Evolutionary conservation across 2,329 filamentous ascomycete genomes (phyloP).

Genomic region (Colletotrichum gigasporum): DNA sequence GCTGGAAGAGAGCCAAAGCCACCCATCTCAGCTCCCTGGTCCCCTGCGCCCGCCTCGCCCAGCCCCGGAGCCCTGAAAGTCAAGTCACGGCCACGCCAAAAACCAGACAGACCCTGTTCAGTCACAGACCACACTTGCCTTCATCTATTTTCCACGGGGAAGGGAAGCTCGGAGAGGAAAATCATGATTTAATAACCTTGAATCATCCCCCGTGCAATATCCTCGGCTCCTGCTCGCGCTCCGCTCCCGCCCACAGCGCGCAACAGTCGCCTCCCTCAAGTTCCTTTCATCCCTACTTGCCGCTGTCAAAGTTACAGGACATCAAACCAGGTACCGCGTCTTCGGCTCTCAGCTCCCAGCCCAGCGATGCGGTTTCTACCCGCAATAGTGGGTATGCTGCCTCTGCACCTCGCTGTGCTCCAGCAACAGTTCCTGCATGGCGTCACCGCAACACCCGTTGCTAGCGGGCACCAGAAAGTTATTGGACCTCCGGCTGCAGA

Average conservation of each 20-base stretch:
- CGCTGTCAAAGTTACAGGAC: constrained; percentile 6
- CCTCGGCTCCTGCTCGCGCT: too few relatives aligned
- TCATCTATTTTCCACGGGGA: constrained; percentile 20
- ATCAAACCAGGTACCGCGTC: not conserved
- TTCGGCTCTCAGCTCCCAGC: too few relatives aligned
- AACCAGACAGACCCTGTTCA: constrained; percentile 13
- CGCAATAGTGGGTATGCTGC: constrained; percentile 31
- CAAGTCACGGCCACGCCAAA: constrained; percentile 17
- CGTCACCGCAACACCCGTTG: constrained; percentile 30
- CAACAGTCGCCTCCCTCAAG: not conserved
- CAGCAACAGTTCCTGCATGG: constrained; percentile 31
- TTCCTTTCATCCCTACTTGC: not conserved
- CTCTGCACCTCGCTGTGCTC: constrained; percentile 27
- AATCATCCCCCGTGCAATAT: constrained; percentile 3
- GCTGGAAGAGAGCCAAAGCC: too few relatives aligned
- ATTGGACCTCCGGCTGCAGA: constrained; percentile 34
- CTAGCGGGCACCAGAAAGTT: constrained; percentile 30
- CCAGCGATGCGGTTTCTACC: constrained; percentile 30
- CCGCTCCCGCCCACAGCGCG: not conserved
- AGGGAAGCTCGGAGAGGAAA: constrained; percentile 18
- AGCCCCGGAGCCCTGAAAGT: constrained; percentile 28
- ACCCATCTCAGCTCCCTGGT: constrained; percentile 18
- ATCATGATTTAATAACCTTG: constrained; percentile 30
- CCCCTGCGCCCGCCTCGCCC: constrained; percentile 21
- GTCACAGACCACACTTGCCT: constrained; percentile 16